These are phyloP conservation scores for Fusarium newnesense DNA, from an alignment of 2,329 filamentous ascomycete genomes.

Conservation along the genomic window DNA sequence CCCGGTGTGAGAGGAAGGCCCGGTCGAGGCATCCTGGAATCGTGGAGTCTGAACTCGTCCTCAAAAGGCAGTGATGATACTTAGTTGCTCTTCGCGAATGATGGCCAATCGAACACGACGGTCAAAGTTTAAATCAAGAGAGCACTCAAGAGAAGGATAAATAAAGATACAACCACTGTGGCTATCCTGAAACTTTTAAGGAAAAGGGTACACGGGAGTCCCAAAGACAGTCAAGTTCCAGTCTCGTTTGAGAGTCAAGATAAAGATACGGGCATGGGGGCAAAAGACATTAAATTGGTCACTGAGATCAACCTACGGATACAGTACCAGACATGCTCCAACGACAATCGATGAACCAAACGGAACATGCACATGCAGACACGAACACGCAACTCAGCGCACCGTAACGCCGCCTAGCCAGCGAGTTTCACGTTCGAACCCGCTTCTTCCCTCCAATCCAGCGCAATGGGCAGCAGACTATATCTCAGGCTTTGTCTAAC, in stretches of 20 bases:
- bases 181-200: neutral
- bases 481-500: conserved; percentile 16
- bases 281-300: conserved; percentile 29
- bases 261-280: conserved; percentile 14
- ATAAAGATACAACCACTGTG: neutral
- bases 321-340: conserved; percentile 5
- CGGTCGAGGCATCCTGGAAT: conserved; percentile 48
- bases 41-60: neutral
- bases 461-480: conserved; percentile 18
- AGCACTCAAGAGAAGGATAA: neutral
- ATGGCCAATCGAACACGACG: neutral
- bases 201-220: conserved; percentile 1
- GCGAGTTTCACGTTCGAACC: conserved; percentile 37
- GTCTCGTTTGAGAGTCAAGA: conserved; percentile 10
- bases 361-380: conserved; percentile 24
- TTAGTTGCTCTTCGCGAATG: neutral
- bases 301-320: conserved; percentile 4
- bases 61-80: neutral
- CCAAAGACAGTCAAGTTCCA: conserved; percentile 22
- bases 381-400: conserved; percentile 19
- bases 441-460: conserved; percentile 43
- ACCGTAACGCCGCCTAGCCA: conserved; percentile 20
- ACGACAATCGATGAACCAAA: conserved; percentile 13
- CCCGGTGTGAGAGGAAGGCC: conserved; percentile 76
- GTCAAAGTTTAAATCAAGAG: neutral